Base-by-base conservation (phyloP, 2,329 filamentous ascomycete genomes). In the Neofusicoccum cordaticola region DNA sequence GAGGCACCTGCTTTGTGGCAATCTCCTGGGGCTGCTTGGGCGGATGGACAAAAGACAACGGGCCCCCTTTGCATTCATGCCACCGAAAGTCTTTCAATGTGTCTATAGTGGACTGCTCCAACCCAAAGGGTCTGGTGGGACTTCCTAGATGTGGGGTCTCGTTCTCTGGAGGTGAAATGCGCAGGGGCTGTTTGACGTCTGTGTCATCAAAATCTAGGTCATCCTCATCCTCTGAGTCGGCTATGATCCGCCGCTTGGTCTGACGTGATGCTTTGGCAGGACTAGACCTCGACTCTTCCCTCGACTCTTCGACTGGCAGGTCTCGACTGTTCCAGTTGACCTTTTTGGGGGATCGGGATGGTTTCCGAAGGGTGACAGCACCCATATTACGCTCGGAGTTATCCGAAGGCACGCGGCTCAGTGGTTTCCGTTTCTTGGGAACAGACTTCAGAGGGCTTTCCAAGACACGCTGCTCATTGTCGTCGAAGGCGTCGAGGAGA, bases 381-480 rank as follows among this genome's bases (percentile, higher is more conserved):
- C 35, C n/a, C 35, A 41, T 19, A 2, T 6, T 12, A 8, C 8
- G n/a, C 15, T 58, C 52, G 7, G 15, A 17, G 15, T 7, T 27
- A 4, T 56, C 62, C 13, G 62, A 34, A 35, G 35, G 52, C 9
- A 65, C 19, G 13, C 27, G 63, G 22, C 74, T 68, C 7, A 75
- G 22, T 7, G 44, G 63, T n/a, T 63, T 50, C 22, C 42, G 41
- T n/a, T 63, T 57, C 31, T 50, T 56, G 5, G 58, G 42, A 4
- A 63, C 31, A 4, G 31, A 41, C n/a, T 19, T 48, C 19, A 50
- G 13, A 3, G 62, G 62, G 34, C 62, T 64, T 27, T 58, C 62
- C 7, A 22, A 13, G 35, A 65, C 57, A 17, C 56, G 48, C 5
- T 22, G 27, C 8, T 58, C 13, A 12, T 34, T 48, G 4, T 63